Evolutionary conservation across 2,329 filamentous ascomycete genomes (phyloP).

Genomic region (Aspergillus ochraceoroseus): DNA sequence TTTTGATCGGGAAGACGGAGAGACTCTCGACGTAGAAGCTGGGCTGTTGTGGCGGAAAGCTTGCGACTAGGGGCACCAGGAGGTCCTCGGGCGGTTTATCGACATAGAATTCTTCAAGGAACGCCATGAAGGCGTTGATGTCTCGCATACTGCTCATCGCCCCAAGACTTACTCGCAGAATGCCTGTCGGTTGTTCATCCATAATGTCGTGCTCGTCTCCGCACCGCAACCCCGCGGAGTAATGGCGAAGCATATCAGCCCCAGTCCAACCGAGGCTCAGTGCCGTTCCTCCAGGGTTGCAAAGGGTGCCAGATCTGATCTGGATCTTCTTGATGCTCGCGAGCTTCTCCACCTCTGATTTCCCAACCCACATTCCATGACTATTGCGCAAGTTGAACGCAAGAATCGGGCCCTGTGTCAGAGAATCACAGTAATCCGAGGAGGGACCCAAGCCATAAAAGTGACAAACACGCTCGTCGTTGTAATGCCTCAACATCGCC

Average conservation of each 20-base stretch:
- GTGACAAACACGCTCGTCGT: conserved; percentile 60
- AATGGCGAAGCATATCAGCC: conserved; percentile 79
- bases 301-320: conserved; percentile 80
- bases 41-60: conserved; percentile 13
- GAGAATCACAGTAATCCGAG: conserved; percentile 42
- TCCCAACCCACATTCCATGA: conserved; percentile 68
- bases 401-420: conserved; percentile 65
- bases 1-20: conserved; percentile 87
- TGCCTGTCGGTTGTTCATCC: conserved; percentile 78
- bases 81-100: conserved; percentile 29
- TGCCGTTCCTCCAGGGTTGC: conserved; percentile 84
- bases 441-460: conserved; percentile 53
- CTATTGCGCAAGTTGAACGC: conserved; percentile 76
- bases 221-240: conserved; percentile 77
- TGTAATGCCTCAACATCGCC: conserved; percentile 60
- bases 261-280: conserved; percentile 65
- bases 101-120: conserved; percentile 66
- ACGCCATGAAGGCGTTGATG: conserved; percentile 65
- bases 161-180: conserved; percentile 78
- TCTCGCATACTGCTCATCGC: conserved; percentile 81
- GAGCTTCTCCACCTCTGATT: conserved; percentile 81
- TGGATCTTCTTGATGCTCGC: conserved; percentile 74
- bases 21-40: conserved; percentile 58
- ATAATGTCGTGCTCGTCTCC: conserved; percentile 77
- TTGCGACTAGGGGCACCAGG: conserved; percentile 16